phyloP scores from a whole-genome alignment of 768 basidiomycete species.

The Cystofilobasidium macerans region DNA sequence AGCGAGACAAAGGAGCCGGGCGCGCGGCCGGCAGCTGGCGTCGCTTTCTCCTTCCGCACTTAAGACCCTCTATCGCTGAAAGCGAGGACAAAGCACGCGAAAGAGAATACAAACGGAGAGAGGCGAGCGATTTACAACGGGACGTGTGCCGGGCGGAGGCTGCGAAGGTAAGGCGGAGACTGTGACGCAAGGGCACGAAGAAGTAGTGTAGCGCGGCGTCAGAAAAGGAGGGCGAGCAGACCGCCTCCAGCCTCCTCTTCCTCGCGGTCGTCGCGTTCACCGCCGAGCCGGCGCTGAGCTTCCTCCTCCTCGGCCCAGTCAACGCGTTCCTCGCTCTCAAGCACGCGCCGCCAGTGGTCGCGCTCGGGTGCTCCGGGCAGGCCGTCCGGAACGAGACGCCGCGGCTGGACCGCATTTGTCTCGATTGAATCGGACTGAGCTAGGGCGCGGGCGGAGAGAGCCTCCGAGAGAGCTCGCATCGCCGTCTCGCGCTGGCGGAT shows the following conservation, averaged over 20 bases:
- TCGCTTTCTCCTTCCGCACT: too few relatives aligned
- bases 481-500: constrained; percentile 9
- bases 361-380: not conserved
- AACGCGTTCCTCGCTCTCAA: constrained; percentile 21
- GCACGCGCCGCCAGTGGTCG: constrained; percentile 6
- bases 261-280: not conserved
- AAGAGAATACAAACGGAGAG: too few relatives aligned
- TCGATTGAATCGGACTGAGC: not conserved
- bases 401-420: not conserved
- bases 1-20: too few relatives aligned
- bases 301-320: constrained; percentile 26
- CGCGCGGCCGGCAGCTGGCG: too few relatives aligned
- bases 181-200: too few relatives aligned
- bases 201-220: not conserved
- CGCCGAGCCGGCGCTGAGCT: constrained; percentile 13
- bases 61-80: too few relatives aligned
- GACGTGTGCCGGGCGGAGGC: too few relatives aligned
- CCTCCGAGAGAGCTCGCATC: constrained; percentile 3
- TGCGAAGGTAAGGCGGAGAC: too few relatives aligned
- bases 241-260: not conserved
- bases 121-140: too few relatives aligned
- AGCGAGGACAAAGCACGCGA: too few relatives aligned
- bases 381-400: not conserved
- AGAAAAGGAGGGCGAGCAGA: not conserved
- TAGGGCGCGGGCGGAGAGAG: not conserved